Conservation (phyloP, 306 rosid species). For the Clitoria ternatea region DNA sequence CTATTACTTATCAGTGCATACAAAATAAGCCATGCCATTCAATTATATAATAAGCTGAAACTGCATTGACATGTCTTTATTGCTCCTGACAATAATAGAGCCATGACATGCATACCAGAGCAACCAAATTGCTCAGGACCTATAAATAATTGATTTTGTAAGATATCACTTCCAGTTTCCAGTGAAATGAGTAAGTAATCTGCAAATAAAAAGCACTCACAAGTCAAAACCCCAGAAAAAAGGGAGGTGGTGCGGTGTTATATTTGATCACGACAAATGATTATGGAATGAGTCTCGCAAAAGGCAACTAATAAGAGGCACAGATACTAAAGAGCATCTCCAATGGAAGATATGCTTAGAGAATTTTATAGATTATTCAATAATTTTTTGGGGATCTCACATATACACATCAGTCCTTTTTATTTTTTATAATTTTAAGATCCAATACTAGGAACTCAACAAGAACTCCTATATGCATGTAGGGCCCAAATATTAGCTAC, state of each 20-base stretch:
- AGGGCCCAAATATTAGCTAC: too few relatives aligned
- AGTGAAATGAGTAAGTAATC: too few relatives aligned
- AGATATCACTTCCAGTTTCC: not conserved
- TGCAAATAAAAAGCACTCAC: constrained; percentile 14
- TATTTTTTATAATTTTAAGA: too few relatives aligned
- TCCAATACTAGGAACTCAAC: too few relatives aligned
- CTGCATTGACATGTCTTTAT: not conserved
- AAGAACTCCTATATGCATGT: too few relatives aligned
- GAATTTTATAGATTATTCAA: too few relatives aligned
- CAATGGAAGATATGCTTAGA: too few relatives aligned
- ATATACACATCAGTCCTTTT: too few relatives aligned
- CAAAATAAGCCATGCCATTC: not conserved
- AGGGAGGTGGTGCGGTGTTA: not conserved
- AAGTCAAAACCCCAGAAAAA: not conserved
- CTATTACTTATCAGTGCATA: not conserved
- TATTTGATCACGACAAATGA: not conserved
- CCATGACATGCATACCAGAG: not conserved
- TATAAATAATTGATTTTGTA: not conserved
- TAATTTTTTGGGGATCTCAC: too few relatives aligned
- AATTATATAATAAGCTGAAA: constrained; percentile 1
- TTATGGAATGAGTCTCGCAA: not conserved
- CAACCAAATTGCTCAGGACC: constrained; percentile 1
- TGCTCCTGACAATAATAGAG: not conserved
- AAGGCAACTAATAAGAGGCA: not conserved
- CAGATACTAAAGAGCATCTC: not conserved